Evolutionary conservation across 2,329 filamentous ascomycete species (phyloP).

Genomic region (Ascochyta rabiei): DNA sequence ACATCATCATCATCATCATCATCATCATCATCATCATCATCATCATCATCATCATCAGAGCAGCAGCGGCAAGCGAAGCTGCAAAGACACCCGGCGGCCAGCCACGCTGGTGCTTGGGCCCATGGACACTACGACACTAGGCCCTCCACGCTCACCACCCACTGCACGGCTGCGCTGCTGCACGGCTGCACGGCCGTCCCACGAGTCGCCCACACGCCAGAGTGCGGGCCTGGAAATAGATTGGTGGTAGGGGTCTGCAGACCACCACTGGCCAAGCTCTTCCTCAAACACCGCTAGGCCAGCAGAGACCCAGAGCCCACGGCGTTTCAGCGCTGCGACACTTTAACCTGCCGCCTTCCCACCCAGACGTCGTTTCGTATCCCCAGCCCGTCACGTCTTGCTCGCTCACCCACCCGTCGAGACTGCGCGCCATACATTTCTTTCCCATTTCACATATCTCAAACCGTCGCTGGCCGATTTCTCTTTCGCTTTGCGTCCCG

Average conservation of each 20-base stretch:
- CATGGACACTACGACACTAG: conserved; percentile 8
- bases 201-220: conserved; percentile 30
- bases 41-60: too few relatives aligned
- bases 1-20: too few relatives aligned
- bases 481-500: conserved; percentile 48
- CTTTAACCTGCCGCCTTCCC: conserved; percentile 49
- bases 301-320: conserved; percentile 28
- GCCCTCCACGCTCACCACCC: conserved; percentile 12
- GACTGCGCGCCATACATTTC: conserved; percentile 48
- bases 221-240: conserved; percentile 20
- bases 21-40: too few relatives aligned
- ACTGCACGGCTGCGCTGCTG: conserved; percentile 18
- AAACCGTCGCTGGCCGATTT: conserved; percentile 42
- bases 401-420: conserved; percentile 36
- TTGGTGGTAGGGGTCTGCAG: conserved; percentile 18
- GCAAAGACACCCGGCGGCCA: too few relatives aligned
- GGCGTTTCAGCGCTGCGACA: conserved; percentile 49
- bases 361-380: conserved; percentile 48
- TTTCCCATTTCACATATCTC: conserved; percentile 46
- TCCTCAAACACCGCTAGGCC: conserved; percentile 45
- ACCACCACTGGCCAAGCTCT: conserved; percentile 17
- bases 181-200: conserved; percentile 16
- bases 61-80: too few relatives aligned
- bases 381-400: conserved; percentile 34
- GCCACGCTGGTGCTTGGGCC: too few relatives aligned